These are phyloP conservation scores for Bonia amplexicaulis DNA, from an alignment of 176 grass and related monocot species.

Conservation along the genomic window DNA sequence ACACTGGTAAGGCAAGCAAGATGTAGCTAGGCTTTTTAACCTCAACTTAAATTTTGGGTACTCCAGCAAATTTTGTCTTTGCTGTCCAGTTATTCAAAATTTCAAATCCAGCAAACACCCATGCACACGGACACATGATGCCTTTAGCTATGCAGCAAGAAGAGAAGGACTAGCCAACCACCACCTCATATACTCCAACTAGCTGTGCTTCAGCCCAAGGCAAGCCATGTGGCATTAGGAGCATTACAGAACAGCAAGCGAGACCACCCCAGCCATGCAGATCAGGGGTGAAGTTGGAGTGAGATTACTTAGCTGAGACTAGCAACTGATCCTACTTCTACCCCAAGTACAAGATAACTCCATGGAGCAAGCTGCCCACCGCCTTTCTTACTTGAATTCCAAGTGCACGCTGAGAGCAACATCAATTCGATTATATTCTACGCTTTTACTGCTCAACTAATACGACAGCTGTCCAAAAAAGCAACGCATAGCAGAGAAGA, in stretches of 20 bases:
- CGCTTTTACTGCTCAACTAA: background rate
- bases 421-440: background rate
- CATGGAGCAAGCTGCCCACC: background rate
- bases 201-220: background rate
- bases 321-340: background rate
- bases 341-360: background rate
- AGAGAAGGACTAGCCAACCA: background rate
- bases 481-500: background rate
- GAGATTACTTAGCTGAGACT: background rate
- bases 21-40: too few species aligned
- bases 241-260: conserved; percentile 1
- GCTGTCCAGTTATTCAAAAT: background rate
- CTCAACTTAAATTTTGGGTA: background rate
- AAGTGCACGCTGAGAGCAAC: background rate
- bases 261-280: background rate
- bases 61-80: background rate
- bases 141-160: background rate
- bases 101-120: background rate
- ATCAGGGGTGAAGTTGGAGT: background rate
- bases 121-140: background rate
- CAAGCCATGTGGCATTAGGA: background rate
- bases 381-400: background rate
- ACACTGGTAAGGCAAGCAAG: too few species aligned
- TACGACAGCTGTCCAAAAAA: background rate
- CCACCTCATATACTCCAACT: background rate